Conservation (phyloP, 1,139 yeast genomes). For the Debaryomycetaceae sp. region DNA sequence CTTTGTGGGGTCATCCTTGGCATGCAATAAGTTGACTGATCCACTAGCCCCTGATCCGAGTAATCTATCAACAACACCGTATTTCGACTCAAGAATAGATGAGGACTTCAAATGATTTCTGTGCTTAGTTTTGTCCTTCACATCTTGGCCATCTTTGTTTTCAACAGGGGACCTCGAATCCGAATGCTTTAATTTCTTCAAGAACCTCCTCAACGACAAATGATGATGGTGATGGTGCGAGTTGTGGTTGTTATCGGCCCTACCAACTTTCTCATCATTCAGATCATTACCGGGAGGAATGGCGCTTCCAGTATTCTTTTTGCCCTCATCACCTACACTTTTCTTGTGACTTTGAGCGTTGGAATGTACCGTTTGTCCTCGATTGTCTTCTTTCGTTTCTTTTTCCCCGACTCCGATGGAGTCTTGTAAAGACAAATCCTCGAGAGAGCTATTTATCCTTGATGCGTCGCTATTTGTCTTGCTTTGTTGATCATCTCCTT, state of each 20-base stretch:
- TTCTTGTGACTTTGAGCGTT: neutral
- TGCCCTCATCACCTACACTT: neutral
- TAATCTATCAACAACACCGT: slow-evolving; percentile 55
- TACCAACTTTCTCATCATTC: neutral
- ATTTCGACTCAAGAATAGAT: slow-evolving; percentile 37
- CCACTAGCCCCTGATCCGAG: slow-evolving; percentile 81
- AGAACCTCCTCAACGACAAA: slow-evolving; percentile 35
- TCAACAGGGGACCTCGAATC: neutral
- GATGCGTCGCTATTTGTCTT: neutral
- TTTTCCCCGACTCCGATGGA: neutral
- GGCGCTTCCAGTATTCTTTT: neutral
- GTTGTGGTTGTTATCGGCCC: neutral
- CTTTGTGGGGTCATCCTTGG: slow-evolving; percentile 41
- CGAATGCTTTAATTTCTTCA: slow-evolving; percentile 31
- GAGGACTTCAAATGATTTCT: slow-evolving; percentile 9
- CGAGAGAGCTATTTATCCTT: neutral
- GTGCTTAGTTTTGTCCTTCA: neutral
- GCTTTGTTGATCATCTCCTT: neutral
- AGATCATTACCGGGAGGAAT: neutral
- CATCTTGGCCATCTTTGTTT: slow-evolving; percentile 10
- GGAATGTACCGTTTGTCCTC: neutral
- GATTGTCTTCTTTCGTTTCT: neutral
- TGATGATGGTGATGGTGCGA: slow-evolving; percentile 15
- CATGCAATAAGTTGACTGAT: slow-evolving; percentile 57
- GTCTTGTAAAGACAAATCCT: neutral